A percentile compares a stretch with the other conserved stretches of the same genome.
These are phyloP conservation scores for Rhizopus microsporus DNA, from an alignment of 371 early-diverging fungal species.

Conservation along the genomic window DNA sequence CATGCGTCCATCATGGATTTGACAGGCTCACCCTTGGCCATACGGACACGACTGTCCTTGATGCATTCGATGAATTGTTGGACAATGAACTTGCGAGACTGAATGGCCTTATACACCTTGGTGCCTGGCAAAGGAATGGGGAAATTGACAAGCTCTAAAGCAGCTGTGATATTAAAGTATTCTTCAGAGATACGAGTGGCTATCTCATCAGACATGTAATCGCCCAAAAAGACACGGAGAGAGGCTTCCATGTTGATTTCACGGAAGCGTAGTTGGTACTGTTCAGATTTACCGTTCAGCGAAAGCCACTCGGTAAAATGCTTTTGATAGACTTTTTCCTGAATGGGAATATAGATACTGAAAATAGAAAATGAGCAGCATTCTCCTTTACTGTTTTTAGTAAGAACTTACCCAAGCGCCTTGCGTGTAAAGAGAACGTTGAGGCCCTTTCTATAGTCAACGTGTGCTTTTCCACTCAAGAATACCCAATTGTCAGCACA, in stretches of 20 bases:
- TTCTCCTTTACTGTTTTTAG: not conserved
- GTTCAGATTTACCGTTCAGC: slow-evolving; percentile 37
- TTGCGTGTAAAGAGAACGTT: slow-evolving; percentile 53
- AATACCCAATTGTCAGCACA: slow-evolving; percentile 57
- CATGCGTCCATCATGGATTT: slow-evolving; percentile 56
- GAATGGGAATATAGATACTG: slow-evolving; percentile 53
- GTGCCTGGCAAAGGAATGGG: slow-evolving; percentile 58
- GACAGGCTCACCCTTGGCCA: slow-evolving; percentile 37
- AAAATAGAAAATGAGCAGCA: not conserved
- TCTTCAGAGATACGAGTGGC: slow-evolving; percentile 47
- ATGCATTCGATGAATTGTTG: slow-evolving; percentile 48
- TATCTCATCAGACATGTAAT: slow-evolving; percentile 47
- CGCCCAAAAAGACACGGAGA: slow-evolving; percentile 54
- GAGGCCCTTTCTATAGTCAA: slow-evolving; percentile 51
- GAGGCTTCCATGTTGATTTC: slow-evolving; percentile 56
- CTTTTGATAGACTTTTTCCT: slow-evolving; percentile 47
- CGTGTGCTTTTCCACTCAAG: slow-evolving; percentile 50
- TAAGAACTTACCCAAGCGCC: slow-evolving; percentile 45
- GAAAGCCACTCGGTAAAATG: slow-evolving; percentile 50
- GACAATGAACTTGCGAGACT: slow-evolving; percentile 56
- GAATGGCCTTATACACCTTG: slow-evolving; percentile 56
- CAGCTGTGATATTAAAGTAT: slow-evolving; percentile 57
- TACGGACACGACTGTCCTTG: slow-evolving; percentile 42
- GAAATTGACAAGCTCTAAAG: slow-evolving; percentile 58
- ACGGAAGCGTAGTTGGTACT: slow-evolving; percentile 52